Conservation (phyloP, 2,329 filamentous ascomycete species). For the Eurotiales sp. region DNA sequence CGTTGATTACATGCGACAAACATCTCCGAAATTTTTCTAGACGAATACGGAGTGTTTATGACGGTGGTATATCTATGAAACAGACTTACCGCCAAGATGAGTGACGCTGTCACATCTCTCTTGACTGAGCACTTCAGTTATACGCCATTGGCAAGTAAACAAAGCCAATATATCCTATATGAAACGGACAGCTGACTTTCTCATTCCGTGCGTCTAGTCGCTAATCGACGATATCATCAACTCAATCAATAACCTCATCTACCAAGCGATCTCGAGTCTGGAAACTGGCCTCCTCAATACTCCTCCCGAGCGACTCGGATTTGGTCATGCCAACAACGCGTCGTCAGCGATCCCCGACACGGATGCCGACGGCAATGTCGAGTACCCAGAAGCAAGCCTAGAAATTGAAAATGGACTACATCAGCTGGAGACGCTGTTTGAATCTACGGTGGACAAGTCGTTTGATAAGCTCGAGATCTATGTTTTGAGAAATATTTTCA, state of each 20-base stretch:
- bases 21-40: too few species aligned
- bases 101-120: constrained; percentile 53
- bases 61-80: too few species aligned
- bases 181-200: too few species aligned
- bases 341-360: constrained; percentile 43
- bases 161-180: too few species aligned
- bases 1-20: too few species aligned
- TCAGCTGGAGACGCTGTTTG: constrained; percentile 76
- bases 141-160: constrained; percentile 70
- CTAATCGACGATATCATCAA: constrained; percentile 98
- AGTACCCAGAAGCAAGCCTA: constrained; percentile 51
- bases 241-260: constrained; percentile 87
- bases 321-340: constrained; percentile 52
- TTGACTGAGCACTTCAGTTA: constrained; percentile 96
- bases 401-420: constrained; percentile 89
- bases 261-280: constrained; percentile 81
- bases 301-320: constrained; percentile 75
- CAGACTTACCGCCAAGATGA: constrained; percentile 28
- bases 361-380: constrained; percentile 44
- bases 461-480: constrained; percentile 89
- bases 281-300: constrained; percentile 75
- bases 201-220: too few species aligned
- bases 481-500: constrained; percentile 79
- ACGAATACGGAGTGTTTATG: too few species aligned
- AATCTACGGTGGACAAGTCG: constrained; percentile 76